Evolutionary conservation across 1,284 basidiomycete genomes (phyloP).

Genomic region (Papiliotrema fonsecae): DNA sequence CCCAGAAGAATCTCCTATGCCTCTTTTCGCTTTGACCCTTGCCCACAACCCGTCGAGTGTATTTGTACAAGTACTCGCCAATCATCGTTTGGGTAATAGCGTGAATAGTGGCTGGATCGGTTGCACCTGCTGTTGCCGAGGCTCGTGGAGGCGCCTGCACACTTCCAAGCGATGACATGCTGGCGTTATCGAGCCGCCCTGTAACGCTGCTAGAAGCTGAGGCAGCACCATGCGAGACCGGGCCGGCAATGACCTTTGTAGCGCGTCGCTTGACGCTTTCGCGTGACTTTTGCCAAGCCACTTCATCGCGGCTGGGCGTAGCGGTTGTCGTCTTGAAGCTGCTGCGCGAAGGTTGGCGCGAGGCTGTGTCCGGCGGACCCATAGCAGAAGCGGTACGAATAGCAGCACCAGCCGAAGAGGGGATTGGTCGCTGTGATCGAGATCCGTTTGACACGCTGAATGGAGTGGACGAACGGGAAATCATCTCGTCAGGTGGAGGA

Average conservation of each 20-base stretch:
- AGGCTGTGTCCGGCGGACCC: constrained; percentile 60
- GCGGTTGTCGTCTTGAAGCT: constrained; percentile 54
- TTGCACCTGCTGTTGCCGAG: constrained; percentile 49
- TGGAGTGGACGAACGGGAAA: constrained; percentile 79
- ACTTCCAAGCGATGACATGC: constrained; percentile 35
- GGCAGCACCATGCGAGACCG: constrained; percentile 16
- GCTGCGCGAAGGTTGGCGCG: constrained; percentile 69
- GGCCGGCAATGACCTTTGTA: constrained; percentile 12
- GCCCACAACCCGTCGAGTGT: constrained; percentile 85
- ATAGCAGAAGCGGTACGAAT: constrained; percentile 56
- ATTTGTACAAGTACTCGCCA: constrained; percentile 97
- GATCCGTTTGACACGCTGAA: constrained; percentile 42
- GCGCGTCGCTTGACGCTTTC: constrained; percentile 40
- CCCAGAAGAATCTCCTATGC: constrained; percentile 98
- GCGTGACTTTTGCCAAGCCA: constrained; percentile 44
- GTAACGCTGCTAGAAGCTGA: constrained; percentile 33
- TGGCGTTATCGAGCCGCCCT: constrained; percentile 23
- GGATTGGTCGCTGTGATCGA: constrained; percentile 52
- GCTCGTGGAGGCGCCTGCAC: background rate
- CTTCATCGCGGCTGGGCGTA: constrained; percentile 47
- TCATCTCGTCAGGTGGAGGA: constrained; percentile 79
- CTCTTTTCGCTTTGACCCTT: constrained; percentile 85
- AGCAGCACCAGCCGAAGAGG: constrained; percentile 50
- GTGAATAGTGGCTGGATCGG: constrained; percentile 83
- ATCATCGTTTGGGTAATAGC: constrained; percentile 99